phyloP scores from a whole-genome alignment of 257 asterid species.

The Solanum virginianum region DNA sequence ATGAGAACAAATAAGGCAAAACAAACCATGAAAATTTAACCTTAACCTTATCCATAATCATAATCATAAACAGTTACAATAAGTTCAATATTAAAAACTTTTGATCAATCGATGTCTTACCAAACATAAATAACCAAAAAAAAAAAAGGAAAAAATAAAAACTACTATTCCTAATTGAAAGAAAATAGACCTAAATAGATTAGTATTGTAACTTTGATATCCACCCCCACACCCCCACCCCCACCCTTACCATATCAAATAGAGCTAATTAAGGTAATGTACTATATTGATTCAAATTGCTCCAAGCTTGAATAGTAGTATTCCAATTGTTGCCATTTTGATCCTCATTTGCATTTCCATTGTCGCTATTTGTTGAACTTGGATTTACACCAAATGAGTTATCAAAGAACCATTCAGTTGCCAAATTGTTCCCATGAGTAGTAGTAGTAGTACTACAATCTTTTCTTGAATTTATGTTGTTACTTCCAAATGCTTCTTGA shows the following conservation, averaged over 20 bases:
- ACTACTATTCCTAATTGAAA: neutral
- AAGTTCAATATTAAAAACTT: neutral
- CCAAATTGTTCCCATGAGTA: conserved; percentile 17
- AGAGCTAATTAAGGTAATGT: conserved; percentile 24
- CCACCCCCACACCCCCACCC: no score
- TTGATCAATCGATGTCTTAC: neutral
- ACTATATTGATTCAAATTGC: conserved; percentile 39
- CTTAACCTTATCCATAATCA: neutral
- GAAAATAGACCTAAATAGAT: neutral
- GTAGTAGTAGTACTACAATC: conserved; percentile 1
- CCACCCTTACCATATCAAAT: neutral
- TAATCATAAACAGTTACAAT: neutral
- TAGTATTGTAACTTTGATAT: neutral
- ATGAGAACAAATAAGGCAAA: neutral
- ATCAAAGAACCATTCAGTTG: conserved; percentile 72
- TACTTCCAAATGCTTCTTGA: neutral
- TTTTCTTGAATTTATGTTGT: conserved; percentile 13
- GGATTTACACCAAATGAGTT: conserved; percentile 22
- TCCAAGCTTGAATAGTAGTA: conserved; percentile 49
- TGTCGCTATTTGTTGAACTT: conserved; percentile 19
- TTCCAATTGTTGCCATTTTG: conserved; percentile 36
- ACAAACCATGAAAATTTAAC: neutral
- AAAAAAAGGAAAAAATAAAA: neutral
- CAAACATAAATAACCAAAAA: neutral
- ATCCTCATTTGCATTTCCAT: conserved; percentile 10